Percentiles rank a stretch among this genome's conserved stretches.
These are phyloP conservation scores for Avicennia marina DNA, from an alignment of 257 asterid genomes.

Conservation along the genomic window DNA sequence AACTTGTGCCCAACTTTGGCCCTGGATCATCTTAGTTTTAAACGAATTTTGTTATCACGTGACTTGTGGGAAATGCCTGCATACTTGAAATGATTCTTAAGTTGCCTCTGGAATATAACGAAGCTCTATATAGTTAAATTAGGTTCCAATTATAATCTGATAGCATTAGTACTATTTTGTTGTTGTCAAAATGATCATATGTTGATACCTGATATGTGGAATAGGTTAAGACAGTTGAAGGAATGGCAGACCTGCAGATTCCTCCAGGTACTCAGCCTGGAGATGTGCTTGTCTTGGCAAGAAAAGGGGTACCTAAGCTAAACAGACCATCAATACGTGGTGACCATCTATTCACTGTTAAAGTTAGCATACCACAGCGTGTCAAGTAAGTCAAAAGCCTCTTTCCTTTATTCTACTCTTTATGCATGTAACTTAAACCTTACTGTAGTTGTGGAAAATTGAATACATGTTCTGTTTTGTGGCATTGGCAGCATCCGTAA, in stretches of 20 bases:
- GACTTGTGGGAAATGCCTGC: neutral
- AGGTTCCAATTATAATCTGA: neutral
- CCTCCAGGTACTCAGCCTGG: constrained; percentile 99
- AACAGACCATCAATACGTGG: constrained; percentile 97
- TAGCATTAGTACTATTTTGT: neutral
- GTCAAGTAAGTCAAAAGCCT: constrained; percentile 47
- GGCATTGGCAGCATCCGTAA: no score
- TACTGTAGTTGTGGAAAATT: no score
- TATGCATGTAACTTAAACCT: no score
- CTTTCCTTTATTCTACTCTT: no score
- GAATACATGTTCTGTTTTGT: no score
- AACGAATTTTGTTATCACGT: no score
- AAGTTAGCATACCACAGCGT: constrained; percentile 89
- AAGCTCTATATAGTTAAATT: constrained; percentile 1
- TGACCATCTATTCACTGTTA: constrained; percentile 84
- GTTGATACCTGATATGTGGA: constrained; percentile 13
- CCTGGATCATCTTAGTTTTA: no score
- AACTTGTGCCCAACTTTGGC: no score
- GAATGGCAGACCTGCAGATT: constrained; percentile 80
- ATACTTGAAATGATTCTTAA: constrained; percentile 16
- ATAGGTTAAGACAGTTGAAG: constrained; percentile 97
- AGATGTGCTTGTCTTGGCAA: constrained; percentile 92
- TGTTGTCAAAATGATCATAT: constrained; percentile 3
- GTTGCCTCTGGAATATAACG: no score
- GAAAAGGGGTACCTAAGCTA: constrained; percentile 93